Evolutionary conservation across 352 stramenopile species (phyloP), one percentile per base, ranked within the genome.

Genomic region (Globisporangium camurandrum): DNA sequence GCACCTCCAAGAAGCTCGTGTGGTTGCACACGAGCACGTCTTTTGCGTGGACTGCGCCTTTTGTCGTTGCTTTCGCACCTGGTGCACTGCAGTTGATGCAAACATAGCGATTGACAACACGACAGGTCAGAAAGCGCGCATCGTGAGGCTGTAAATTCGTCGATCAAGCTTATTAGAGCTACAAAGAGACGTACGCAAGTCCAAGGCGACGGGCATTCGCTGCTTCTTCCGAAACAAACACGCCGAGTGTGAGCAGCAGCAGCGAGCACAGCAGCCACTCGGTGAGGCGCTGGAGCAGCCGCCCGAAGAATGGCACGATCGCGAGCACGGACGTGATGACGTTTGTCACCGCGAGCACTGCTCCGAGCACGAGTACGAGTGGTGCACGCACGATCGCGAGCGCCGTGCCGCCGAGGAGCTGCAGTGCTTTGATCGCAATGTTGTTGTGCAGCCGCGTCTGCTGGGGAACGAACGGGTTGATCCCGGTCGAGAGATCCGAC

Each of bases 391-490:
- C 44, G 26, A 88, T 40, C 12, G 64, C 66, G 24, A 91, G 59
- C 23, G 67, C 46, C 17, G 67, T 66, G 17, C 82, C 75, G 16
- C 39, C 55, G 26, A 76, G 40, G 27, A 79, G 49, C 54, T 86
- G 70, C 17, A 84, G 36, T 34, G 60, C 59, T 3, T 61, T 73
- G 39, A 80, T 47, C 0, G 56, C 50, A 28, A 77, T 57, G 23
- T 61, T 73, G 45, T 55, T 65, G 31, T 67, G 67, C 24, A 86
- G 66, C 2, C 69, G 73, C 61, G 75, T 69, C 56, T 78, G 70
- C 61, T 85, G 72, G 47, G 79, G 79, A 53, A 93, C 82, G 65
- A 93, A 93, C 56, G 82, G 82, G 61, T 93, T 93, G 55, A 89
- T 85, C 26, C 82, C 82, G 53, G 82, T 93, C 52, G 73, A 84